Base-by-base conservation (phyloP, 139 green algal genomes). In the Nannochloris sp. region DNA sequence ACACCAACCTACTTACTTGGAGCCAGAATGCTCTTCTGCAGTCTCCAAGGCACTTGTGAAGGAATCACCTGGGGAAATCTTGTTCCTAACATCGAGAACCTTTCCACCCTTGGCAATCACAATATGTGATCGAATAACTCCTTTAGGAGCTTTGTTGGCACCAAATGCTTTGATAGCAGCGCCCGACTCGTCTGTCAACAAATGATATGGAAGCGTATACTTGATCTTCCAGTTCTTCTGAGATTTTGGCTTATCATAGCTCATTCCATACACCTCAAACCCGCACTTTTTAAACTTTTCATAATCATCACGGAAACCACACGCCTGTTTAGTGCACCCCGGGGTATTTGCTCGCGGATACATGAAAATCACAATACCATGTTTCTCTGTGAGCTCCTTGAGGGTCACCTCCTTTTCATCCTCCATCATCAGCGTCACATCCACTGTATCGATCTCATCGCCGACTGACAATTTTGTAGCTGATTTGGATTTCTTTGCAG, bases 291-390 rank as follows among this genome's bases (percentile, higher is more conserved):
- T 43, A 9, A 81, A 44, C 37, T 71, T 50, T 10, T 46, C 29
- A 15, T 48, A 44, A 3, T 64, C 37, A 29, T 82, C 75, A 0
- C 59, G 50, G 57, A 81, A 81, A 19, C 72, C 72, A 55, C 56
- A 71, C n/a, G 75, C 75, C 61, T 82, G 73, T 59, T 74, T 79
- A 10, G 75, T 79, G 61, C 75, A 81, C 14, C 60, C 60, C 15
- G 60, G 60, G 6, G 68, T 75, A 61, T 72, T 72, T 15, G 64
- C 70, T 11, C 64, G 58, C 3, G 75, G 75, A 23, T 82, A 81
- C 44, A 74, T 58, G 61, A 81, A 82, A 24, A 82, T 61, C 6
- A 82, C 59, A 1, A 68, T 16, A 5, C 73, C 73, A 4, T 48
- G 48, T 2, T 75, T 53, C 14, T 67, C 57, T 3, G 57, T 44